A percentile compares a stretch with the other conserved stretches of the same genome.
Conservation (phyloP, 2,329 filamentous ascomycete genomes). For the Monosporascus cannonballus region DNA sequence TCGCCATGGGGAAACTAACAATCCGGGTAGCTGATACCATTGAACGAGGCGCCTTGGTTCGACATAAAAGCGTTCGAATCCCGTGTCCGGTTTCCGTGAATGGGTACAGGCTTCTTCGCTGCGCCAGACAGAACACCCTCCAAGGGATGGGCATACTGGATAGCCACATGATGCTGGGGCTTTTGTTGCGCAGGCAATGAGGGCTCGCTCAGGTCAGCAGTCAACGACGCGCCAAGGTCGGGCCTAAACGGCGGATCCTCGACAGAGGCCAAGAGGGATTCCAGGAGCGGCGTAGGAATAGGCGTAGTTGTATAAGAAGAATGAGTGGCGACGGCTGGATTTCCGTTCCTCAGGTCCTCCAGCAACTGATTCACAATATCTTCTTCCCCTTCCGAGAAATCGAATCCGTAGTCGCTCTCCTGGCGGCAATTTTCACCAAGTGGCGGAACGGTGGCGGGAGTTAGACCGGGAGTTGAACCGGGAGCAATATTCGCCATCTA, state of each 20-base stretch:
- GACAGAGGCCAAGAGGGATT: neutral
- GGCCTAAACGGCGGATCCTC: neutral
- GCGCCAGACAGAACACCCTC: neutral
- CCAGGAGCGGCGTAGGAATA: neutral
- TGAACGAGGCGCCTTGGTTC: constrained; percentile 4
- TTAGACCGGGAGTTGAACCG: neutral
- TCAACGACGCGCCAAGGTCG: neutral
- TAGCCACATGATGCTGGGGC: constrained; percentile 1
- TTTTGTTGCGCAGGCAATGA: neutral
- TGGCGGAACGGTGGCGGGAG: neutral
- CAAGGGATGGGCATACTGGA: neutral
- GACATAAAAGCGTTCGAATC: neutral
- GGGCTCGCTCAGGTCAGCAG: neutral
- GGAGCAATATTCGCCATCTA: neutral
- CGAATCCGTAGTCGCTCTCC: constrained; percentile 27
- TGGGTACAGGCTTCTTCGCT: constrained; percentile 1
- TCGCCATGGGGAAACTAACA: constrained; percentile 33
- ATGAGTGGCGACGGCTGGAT: neutral
- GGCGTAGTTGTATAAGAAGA: neutral
- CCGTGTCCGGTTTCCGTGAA: neutral
- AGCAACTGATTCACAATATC: constrained; percentile 22
- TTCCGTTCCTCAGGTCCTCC: constrained; percentile 7
- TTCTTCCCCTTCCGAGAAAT: constrained; percentile 26
- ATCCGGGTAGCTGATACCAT: constrained; percentile 42
- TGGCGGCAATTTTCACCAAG: neutral